Conservation (phyloP, 2,329 filamentous ascomycete species). For the Talaromyces sp. region DNA sequence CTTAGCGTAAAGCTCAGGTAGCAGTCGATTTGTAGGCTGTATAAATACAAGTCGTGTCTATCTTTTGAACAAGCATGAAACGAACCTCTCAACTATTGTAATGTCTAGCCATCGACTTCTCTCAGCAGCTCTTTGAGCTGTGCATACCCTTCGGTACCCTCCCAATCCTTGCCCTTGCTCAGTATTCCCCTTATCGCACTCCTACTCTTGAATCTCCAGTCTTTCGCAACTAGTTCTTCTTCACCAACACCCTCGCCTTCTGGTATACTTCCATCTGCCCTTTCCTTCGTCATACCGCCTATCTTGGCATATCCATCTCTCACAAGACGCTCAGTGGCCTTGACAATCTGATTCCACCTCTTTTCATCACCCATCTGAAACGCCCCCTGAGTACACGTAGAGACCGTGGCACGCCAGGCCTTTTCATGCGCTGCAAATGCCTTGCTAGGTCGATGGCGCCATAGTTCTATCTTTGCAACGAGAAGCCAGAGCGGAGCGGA, state of each 20-base stretch:
- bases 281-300: slow-evolving; percentile 58
- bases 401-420: slow-evolving; percentile 72
- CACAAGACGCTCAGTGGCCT: slow-evolving; percentile 76
- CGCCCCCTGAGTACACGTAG: slow-evolving; percentile 42
- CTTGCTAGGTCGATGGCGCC: slow-evolving; percentile 65
- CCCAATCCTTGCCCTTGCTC: slow-evolving; percentile 72
- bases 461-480: slow-evolving; percentile 68
- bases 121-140: slow-evolving; percentile 37
- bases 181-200: slow-evolving; percentile 80
- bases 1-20: neutral
- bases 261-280: slow-evolving; percentile 44
- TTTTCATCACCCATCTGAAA: slow-evolving; percentile 55
- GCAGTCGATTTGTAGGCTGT: neutral
- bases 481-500: slow-evolving; percentile 74
- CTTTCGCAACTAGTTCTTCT: slow-evolving; percentile 62
- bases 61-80: neutral
- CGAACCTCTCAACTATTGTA: neutral
- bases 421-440: slow-evolving; percentile 84
- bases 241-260: slow-evolving; percentile 32
- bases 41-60: neutral
- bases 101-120: slow-evolving; percentile 31
- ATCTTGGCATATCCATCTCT: slow-evolving; percentile 74
- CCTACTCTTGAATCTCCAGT: slow-evolving; percentile 85
- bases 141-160: slow-evolving; percentile 56
- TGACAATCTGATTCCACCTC: slow-evolving; percentile 70